Percentiles rank a stretch among this genome's conserved stretches.
Evolutionary conservation across 2,329 filamentous ascomycete species (phyloP).

Genomic region (Bipolaris bicolor): DNA sequence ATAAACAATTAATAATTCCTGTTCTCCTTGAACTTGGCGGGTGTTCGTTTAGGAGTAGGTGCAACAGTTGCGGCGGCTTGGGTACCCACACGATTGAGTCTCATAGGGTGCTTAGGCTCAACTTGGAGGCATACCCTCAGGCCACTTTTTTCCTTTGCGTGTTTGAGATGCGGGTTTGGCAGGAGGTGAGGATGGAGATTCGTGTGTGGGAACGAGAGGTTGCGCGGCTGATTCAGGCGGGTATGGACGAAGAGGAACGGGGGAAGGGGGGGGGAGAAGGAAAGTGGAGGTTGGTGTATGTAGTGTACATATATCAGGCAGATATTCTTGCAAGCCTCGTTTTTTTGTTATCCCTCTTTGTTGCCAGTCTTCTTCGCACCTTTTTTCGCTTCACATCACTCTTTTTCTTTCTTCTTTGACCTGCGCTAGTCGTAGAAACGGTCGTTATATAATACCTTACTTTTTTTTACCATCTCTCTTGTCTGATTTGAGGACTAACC

Average conservation of each 20-base stretch:
- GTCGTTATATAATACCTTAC: constrained; percentile 29
- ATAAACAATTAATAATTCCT: no score
- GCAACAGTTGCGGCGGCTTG: constrained; percentile 23
- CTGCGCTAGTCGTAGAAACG: constrained; percentile 35
- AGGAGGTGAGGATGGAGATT: not conserved
- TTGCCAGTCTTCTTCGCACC: not conserved
- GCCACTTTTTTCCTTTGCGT: constrained; percentile 4
- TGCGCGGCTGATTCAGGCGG: not conserved
- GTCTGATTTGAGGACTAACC: constrained; percentile 12
- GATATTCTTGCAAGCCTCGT: constrained; percentile 3
- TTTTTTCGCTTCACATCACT: constrained; percentile 23
- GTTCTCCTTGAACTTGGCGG: constrained; percentile 11
- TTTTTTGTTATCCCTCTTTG: not conserved
- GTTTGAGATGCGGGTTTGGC: constrained; percentile 8
- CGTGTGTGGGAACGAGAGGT: constrained; percentile 9
- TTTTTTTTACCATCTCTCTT: not conserved
- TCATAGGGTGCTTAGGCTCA: constrained; percentile 21
- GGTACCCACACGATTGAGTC: constrained; percentile 17
- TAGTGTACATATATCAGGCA: not conserved
- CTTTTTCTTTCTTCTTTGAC: constrained; percentile 15
- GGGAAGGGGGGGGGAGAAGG: not conserved
- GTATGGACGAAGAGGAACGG: not conserved
- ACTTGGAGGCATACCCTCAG: constrained; percentile 12
- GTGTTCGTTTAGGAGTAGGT: constrained; percentile 11
- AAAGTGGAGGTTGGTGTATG: not conserved